These are phyloP conservation scores for Dactylellina drechsleri DNA, from an alignment of 2,329 filamentous ascomycete genomes.

Conservation along the genomic window DNA sequence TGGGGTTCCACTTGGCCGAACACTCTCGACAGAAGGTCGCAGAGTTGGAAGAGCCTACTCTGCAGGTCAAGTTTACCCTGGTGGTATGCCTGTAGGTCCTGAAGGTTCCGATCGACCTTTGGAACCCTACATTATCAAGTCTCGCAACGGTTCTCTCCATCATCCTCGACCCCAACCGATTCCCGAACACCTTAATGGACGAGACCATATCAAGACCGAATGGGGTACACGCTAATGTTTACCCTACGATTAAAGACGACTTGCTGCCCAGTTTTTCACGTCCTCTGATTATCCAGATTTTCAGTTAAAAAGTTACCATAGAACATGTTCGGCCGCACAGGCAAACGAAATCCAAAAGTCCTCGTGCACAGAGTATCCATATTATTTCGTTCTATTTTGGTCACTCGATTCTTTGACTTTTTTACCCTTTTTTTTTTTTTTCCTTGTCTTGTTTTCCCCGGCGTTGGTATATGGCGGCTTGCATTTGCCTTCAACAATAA, in stretches of 20 bases:
- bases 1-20: conserved; percentile 41
- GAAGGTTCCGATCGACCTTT: conserved; percentile 48
- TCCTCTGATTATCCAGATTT: conserved; percentile 22
- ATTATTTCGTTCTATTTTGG: conserved; percentile 10
- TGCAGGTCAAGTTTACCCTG: conserved; percentile 50
- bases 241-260: conserved; percentile 45
- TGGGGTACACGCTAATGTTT: conserved; percentile 38
- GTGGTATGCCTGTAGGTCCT: conserved; percentile 29
- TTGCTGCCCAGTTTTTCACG: conserved; percentile 35
- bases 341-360: conserved; percentile 50
- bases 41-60: conserved; percentile 48
- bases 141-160: conserved; percentile 49
- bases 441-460: conserved; percentile 9
- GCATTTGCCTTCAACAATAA: conserved; percentile 12
- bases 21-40: conserved; percentile 41
- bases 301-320: conserved; percentile 42
- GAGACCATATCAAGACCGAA: conserved; percentile 50
- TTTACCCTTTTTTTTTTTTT: conserved; percentile 20
- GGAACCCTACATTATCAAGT: conserved; percentile 46
- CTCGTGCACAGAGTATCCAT: conserved; percentile 22
- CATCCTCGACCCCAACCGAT: conserved; percentile 47
- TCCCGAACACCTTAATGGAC: conserved; percentile 40
- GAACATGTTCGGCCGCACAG: conserved; percentile 40
- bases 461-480: conserved; percentile 46
- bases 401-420: conserved; percentile 17